Evolutionary conservation across 768 basidiomycete species (phyloP), one percentile per base, ranked within the genome.

Genomic region (Leucocoprinus sp.): DNA sequence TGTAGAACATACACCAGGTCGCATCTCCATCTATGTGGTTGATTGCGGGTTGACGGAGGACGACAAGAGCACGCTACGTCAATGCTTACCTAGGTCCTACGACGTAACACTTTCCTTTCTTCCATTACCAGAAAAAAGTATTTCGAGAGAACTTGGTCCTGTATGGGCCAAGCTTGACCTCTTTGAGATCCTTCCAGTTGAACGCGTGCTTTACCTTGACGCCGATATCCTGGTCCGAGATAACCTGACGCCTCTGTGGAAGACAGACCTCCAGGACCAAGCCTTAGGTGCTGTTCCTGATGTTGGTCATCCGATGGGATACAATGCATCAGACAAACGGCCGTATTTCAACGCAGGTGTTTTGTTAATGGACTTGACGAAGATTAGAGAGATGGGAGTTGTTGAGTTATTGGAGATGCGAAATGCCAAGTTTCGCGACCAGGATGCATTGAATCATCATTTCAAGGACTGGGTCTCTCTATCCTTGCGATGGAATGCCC

Each of bases 281-380:
- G 24, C 62, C 3, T 47, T 80, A 19, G 75, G 64, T 1, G 76
- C 77, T 2, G 65, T 51, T 8, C 50, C 56, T 2, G 76, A 80
- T 55, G 63, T 80, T 17, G 76, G 76, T 2, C 62, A 55, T 44
- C 77, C 76, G 0, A 60, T 64, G 58, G 76, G 77, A 0, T 71
- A 76, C 52, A 56, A 57, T 1, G 61, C 49, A 3, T 34, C 64
- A n/a, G 54, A 57, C 6, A 42, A 48, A 19, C 53, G 48, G 1
- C 60, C 62, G 6, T 78, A 77, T 51, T 78, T 78, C 63, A 80
- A 78, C 34, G 71, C 74, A 0, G 76, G 77, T 0, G 74, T 80
- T 8, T 51, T 80, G 43, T 57, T 79, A 8, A 48, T 79, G 48
- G 70, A 79, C 58, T 60, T 79, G 27, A 58, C 71, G 0, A 60